Base-by-base conservation (phyloP, 129 eudicot species). In the Flaveria linearis region DNA sequence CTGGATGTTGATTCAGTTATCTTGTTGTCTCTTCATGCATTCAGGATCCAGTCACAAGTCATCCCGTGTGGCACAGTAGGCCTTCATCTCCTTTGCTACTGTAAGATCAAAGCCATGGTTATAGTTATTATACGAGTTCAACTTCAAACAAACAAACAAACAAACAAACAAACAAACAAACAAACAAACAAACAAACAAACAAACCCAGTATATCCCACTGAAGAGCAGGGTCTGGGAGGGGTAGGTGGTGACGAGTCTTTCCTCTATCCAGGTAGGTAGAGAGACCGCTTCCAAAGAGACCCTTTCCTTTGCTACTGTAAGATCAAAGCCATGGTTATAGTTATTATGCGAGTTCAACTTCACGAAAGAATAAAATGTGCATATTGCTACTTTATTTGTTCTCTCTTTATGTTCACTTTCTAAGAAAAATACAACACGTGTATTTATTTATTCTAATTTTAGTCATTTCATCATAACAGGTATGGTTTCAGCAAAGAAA, bases 401-500 rank as follows among this genome's bases (percentile, higher is more conserved):
- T 16, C 47, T 47, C 50, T 55, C 75, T 23, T 68, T 55, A 28
- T 77, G 71, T 16, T 60, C 39, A 58, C 36, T 47, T 72, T 58
- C 39, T 58, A 23, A 50, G 69, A 45, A 42, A 62, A 16, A 33
- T 71, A 58, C 64, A 36, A 23, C 14, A 63, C 47, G 23, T 72
- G 11, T 64, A 41, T 28, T 4, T 47, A 4, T 18, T 18, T 68
- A 70, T 75, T 69, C 25, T 74, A 80, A 72, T 7, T 71, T 73
- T 75, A 62, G 42, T 65, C 81, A 73, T 26, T 61, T 75, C 53
- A 72, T 71, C 36, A 73, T 67, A 74, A 53, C 89, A 92, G 98
- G 88, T 92, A 95, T 60, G 97, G 97, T 55, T 89, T 91, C 69
- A 95, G 99, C 89, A 81, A 87, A 83, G 92, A 95, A 87, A 90